Evolutionary conservation across 495 filamentous ascomycete genomes (phyloP).

Genomic region (Choiromyces venosus): DNA sequence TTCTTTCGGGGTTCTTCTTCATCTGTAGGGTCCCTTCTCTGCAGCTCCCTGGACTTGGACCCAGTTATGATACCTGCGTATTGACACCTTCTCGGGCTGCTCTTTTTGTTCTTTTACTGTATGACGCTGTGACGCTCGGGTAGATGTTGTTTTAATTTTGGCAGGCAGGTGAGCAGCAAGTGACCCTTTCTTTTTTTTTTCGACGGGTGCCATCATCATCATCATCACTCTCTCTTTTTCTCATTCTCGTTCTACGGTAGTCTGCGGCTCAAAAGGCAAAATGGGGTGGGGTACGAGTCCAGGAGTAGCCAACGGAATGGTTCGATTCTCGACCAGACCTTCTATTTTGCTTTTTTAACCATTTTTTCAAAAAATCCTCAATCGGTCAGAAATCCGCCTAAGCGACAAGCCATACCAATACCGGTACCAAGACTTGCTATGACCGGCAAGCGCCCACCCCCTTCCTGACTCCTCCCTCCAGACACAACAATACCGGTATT

Average conservation of each 20-base stretch:
- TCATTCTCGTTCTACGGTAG: background rate
- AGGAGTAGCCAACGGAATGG: background rate
- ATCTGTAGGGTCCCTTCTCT: background rate
- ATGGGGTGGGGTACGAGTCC: background rate
- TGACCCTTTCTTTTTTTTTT: background rate
- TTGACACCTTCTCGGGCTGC: background rate
- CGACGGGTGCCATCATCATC: background rate
- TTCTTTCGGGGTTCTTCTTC: background rate
- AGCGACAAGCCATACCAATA: background rate
- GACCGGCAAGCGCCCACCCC: background rate
- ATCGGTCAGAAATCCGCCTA: background rate
- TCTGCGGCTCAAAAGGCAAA: background rate
- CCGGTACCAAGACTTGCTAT: background rate
- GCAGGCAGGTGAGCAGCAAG: background rate
- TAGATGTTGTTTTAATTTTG: background rate
- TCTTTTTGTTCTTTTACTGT: background rate
- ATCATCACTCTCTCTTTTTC: background rate
- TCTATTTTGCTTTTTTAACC: background rate
- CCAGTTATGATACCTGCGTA: slow-evolving; percentile 1
- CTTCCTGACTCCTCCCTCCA: background rate
- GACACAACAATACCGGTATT: background rate
- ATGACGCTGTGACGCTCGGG: background rate
- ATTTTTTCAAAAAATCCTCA: too few relatives aligned
- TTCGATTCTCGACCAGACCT: background rate
- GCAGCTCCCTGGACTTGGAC: background rate